Conservation (phyloP, 2,329 filamentous ascomycete genomes). For the Aureobasidium mangrovei region DNA sequence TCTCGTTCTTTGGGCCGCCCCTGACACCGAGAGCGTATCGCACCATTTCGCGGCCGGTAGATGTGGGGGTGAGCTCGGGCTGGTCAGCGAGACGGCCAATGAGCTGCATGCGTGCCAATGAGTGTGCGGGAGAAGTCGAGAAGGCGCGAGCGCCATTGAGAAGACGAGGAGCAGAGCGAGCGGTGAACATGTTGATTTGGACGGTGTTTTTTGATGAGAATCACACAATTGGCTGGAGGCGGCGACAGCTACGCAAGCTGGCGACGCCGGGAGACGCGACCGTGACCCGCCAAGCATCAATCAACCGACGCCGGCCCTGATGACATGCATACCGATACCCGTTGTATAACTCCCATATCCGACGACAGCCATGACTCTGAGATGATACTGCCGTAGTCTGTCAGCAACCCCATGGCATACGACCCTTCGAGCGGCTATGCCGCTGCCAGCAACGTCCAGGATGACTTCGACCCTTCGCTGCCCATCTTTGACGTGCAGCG, state of each 20-base stretch:
- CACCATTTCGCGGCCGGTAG: constrained; percentile 64
- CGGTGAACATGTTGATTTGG: constrained; percentile 36
- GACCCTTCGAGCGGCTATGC: constrained; percentile 23
- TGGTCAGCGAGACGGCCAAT: constrained; percentile 74
- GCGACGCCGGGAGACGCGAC: neutral
- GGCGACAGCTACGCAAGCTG: neutral
- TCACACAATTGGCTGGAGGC: neutral
- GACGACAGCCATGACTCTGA: neutral
- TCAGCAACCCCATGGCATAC: constrained; percentile 17
- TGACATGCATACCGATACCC: no score
- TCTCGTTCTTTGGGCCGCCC: constrained; percentile 57
- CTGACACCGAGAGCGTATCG: constrained; percentile 68
- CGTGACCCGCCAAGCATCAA: constrained; percentile 6
- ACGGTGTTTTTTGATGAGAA: neutral
- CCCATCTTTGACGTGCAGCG: constrained; percentile 93
- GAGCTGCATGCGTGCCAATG: constrained; percentile 72
- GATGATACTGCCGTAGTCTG: neutral
- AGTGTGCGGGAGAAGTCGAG: constrained; percentile 56
- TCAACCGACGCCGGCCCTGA: neutral
- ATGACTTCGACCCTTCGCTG: constrained; percentile 35
- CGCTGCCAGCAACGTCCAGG: constrained; percentile 15
- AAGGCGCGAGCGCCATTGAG: constrained; percentile 55
- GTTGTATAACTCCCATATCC: neutral
- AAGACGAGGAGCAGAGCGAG: constrained; percentile 38
- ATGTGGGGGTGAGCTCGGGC: constrained; percentile 65